Base-by-base conservation (phyloP, 106 monocot genomes). In the Acorus calamus region DNA sequence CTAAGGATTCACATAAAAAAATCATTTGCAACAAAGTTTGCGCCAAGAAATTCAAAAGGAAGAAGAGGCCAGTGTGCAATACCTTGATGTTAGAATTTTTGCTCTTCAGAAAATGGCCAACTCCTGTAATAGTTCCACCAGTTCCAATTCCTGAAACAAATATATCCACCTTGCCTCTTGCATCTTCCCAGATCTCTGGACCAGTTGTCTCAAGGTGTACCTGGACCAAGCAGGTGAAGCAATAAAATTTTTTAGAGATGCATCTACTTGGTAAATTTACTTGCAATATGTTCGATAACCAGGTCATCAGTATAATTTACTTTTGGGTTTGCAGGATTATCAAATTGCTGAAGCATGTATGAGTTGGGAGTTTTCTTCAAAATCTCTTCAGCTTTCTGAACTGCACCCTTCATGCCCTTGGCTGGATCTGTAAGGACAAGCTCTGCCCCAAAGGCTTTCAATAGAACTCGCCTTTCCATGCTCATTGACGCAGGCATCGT, bases 401-500 rank as follows among this genome's bases (percentile, higher is more conserved):
- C 78, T 47, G 94, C 94, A 57, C 94, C 94, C 55, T 87, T 90
- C 94, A 94, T 94, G 62, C 94, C 94, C 73, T 90, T 87, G 14
- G 90, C 75, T 53, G 94, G 77, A 65, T 94, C 94, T 6, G 90
- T 94, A 63, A 94, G 90, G 41, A 90, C 82, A 73, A 94, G 90
- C 57, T 94, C 90, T 67, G 94, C 94, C 42, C 94, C 94, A 76
- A 94, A 94, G 57, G 94, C 94, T 73, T 82, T 90, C 28, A 94
- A 69, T 28, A 94, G 75, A 63, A 94, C 87, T 71, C 94, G 70
- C 69, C 94, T 90, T 74, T 94, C 94, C 6, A 79, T 90, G 49
- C 94, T 94, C 94, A 94, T 94, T 12, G 90, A 94, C 61, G 94
- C 81, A 66, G 94, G 94, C 94, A 94, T 94, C 55, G 94, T 94